These are phyloP conservation scores for Lasiodiplodia hormozganensis DNA, from an alignment of 2,329 filamentous ascomycete genomes.

Conservation along the genomic window DNA sequence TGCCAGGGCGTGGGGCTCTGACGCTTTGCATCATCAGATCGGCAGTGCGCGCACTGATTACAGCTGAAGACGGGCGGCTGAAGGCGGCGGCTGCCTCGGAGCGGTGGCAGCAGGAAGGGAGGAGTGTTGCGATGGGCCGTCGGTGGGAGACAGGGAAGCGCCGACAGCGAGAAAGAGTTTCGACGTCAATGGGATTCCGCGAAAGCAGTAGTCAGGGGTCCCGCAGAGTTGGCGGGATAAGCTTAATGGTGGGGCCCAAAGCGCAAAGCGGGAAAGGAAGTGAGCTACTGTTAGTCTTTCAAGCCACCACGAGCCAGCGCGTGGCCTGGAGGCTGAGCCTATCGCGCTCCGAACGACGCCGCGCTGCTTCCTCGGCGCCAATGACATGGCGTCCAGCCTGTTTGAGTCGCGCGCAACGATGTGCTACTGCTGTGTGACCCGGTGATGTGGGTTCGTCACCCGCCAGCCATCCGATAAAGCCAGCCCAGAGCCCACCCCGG, in stretches of 20 bases:
- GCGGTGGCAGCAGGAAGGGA: neutral
- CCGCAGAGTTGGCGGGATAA: neutral
- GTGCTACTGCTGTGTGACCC: neutral
- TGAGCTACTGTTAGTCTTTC: neutral
- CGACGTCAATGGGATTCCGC: slow-evolving; percentile 4
- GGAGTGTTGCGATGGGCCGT: neutral
- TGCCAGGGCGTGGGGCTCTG: neutral
- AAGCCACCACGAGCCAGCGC: slow-evolving; percentile 24
- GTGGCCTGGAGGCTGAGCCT: slow-evolving; percentile 4
- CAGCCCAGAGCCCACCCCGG: neutral
- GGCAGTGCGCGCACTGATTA: neutral
- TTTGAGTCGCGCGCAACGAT: neutral
- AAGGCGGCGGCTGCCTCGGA: neutral
- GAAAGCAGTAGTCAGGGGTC: slow-evolving; percentile 1
- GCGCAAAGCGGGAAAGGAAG: neutral
- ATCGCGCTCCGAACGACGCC: neutral
- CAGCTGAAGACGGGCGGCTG: neutral
- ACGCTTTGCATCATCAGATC: slow-evolving; percentile 2
- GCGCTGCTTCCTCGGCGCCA: slow-evolving; percentile 16
- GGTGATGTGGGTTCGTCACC: neutral
- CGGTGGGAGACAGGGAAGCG: neutral
- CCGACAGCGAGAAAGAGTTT: too few relatives aligned
- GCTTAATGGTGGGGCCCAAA: neutral
- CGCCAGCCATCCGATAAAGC: neutral
- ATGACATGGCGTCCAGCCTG: neutral